A percentile compares a stretch with the other conserved stretches of the same genome.
These are phyloP conservation scores for Pythium volutum DNA, from an alignment of 352 stramenopile genomes.

Conservation along the genomic window DNA sequence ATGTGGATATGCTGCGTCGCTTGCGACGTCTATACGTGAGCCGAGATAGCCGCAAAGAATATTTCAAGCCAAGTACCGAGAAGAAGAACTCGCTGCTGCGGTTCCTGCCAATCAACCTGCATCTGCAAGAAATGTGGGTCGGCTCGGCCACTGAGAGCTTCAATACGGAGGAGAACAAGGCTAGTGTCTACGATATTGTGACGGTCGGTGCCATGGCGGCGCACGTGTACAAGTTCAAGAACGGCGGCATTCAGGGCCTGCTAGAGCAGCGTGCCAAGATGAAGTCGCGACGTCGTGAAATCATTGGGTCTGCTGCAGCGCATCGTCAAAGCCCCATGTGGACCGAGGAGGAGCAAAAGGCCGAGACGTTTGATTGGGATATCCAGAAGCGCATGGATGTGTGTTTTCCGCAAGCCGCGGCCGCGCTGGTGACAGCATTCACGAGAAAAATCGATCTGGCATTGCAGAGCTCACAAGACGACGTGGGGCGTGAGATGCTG, in stretches of 20 bases:
- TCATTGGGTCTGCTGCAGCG: slow-evolving; percentile 37
- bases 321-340: slow-evolving; percentile 70
- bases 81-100: slow-evolving; percentile 80
- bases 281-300: slow-evolving; percentile 55
- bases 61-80: slow-evolving; percentile 85
- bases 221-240: slow-evolving; percentile 89
- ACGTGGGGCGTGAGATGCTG: slow-evolving; percentile 58
- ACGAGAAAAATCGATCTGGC: slow-evolving; percentile 78
- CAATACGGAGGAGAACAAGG: slow-evolving; percentile 26
- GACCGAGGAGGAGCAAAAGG: slow-evolving; percentile 83
- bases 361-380: slow-evolving; percentile 69
- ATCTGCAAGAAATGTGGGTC: slow-evolving; percentile 87
- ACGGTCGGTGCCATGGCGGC: slow-evolving; percentile 85
- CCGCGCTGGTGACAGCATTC: slow-evolving; percentile 77
- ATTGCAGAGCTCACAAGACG: slow-evolving; percentile 45
- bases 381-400: slow-evolving; percentile 83
- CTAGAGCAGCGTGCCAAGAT: slow-evolving; percentile 73
- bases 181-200: slow-evolving; percentile 79
- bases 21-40: slow-evolving; percentile 63
- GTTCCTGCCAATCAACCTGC: slow-evolving; percentile 84
- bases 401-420: slow-evolving; percentile 77
- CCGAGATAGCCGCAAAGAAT: slow-evolving; percentile 72
- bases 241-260: slow-evolving; percentile 71
- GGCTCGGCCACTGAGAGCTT: slow-evolving; percentile 36
- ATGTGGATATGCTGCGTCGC: slow-evolving; percentile 60